Evolutionary conservation across 192 early-diverging fungal species (phyloP).

Genomic region (Rhizoclosmatium globosum): DNA sequence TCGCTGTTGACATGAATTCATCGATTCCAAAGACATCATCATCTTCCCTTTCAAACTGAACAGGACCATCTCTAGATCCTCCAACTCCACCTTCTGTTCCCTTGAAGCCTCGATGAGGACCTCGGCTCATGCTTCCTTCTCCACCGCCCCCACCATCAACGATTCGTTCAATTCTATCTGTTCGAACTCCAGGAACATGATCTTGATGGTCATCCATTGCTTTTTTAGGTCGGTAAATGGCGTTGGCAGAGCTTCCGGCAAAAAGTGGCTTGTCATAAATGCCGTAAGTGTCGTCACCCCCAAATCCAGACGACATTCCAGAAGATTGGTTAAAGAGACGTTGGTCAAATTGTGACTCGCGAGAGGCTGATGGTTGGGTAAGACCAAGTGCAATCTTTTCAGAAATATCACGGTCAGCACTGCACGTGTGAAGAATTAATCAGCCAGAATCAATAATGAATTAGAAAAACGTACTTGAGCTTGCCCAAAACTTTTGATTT

Average conservation of each 20-base stretch:
- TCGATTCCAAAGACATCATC: slow-evolving; percentile 92
- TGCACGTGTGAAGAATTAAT: slow-evolving; percentile 40
- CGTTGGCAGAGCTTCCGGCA: slow-evolving; percentile 61
- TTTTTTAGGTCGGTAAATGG: slow-evolving; percentile 84
- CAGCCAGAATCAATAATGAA: slow-evolving; percentile 24
- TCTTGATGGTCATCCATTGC: slow-evolving; percentile 60
- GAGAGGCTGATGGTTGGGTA: slow-evolving; percentile 87
- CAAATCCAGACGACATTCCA: slow-evolving; percentile 88
- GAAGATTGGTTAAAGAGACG: slow-evolving; percentile 93
- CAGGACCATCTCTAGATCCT: slow-evolving; percentile 77
- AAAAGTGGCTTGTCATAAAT: slow-evolving; percentile 98
- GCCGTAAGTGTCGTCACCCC: slow-evolving; percentile 90
- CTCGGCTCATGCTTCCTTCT: slow-evolving; percentile 22
- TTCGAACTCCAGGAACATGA: slow-evolving; percentile 66
- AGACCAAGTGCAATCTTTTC: slow-evolving; percentile 98
- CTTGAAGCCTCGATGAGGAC: slow-evolving; percentile 71
- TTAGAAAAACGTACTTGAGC: slow-evolving; percentile 39
- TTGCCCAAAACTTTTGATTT: slow-evolving; percentile 74
- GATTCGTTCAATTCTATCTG: slow-evolving; percentile 74
- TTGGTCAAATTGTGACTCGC: slow-evolving; percentile 94
- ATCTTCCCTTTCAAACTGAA: slow-evolving; percentile 92
- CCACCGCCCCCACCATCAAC: slow-evolving; percentile 61
- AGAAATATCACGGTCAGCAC: slow-evolving; percentile 91
- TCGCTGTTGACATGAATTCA: slow-evolving; percentile 80
- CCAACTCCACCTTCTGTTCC: slow-evolving; percentile 67